A percentile compares a stretch with the other conserved stretches of the same genome.
Conservation (phyloP, 805 yeast genomes). For the Ogataea trehalophila region DNA sequence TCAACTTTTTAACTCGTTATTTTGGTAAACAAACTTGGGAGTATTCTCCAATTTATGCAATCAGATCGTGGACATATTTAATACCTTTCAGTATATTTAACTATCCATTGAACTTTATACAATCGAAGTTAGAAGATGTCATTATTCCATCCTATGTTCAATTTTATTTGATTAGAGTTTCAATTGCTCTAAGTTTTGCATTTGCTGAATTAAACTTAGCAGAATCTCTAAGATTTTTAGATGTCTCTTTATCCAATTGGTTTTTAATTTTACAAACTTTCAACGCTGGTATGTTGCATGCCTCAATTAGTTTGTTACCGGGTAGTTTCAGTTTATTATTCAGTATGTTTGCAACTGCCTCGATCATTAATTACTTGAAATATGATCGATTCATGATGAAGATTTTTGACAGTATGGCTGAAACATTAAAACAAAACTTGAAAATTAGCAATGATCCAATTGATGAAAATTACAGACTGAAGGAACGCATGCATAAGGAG, state of each 20-base stretch:
- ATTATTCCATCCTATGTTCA: constrained; percentile 21
- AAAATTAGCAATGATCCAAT: constrained; percentile 10
- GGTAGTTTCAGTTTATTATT: constrained; percentile 69
- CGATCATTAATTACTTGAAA: constrained; percentile 32
- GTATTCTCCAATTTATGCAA: constrained; percentile 84
- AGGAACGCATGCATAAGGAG: constrained; percentile 14
- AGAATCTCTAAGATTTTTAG: constrained; percentile 34
- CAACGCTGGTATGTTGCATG: constrained; percentile 84
- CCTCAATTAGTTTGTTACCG: constrained; percentile 81
- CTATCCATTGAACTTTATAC: constrained; percentile 17
- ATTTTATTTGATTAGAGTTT: constrained; percentile 52
- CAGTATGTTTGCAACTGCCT: constrained; percentile 39
- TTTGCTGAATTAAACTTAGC: constrained; percentile 52
- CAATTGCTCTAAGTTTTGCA: constrained; percentile 37
- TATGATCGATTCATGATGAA: constrained; percentile 17
- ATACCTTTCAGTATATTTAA: constrained; percentile 37
- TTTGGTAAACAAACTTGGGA: constrained; percentile 97
- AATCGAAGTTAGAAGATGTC: not conserved
- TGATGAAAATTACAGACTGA: constrained; percentile 13
- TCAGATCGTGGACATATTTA: constrained; percentile 80
- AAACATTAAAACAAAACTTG: constrained; percentile 9
- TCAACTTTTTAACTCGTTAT: constrained; percentile 68
- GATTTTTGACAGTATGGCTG: constrained; percentile 13
- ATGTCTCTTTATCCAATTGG: constrained; percentile 44
- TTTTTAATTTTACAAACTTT: constrained; percentile 58